Evolutionary conservation across 345 rosid genomes (phyloP).

Genomic region (Gossypium thurberi): DNA sequence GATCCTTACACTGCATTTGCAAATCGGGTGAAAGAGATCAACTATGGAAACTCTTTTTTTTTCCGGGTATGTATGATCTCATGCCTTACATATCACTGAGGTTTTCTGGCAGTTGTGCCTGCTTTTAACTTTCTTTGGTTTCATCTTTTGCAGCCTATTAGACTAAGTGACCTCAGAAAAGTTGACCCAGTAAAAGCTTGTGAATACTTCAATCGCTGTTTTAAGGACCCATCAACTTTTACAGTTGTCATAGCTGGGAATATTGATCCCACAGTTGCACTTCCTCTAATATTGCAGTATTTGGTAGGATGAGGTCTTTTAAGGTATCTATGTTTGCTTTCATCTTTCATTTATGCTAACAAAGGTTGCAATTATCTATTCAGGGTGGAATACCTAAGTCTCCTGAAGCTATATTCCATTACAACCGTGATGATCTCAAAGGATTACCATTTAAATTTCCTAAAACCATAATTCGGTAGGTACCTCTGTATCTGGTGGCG

Average conservation of each 20-base stretch:
- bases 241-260: conserved; percentile 91
- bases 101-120: not conserved
- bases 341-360: conserved; percentile 2
- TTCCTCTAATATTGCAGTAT: conserved; percentile 77
- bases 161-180: conserved; percentile 60
- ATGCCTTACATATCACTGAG: conserved; percentile 3
- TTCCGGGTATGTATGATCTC: conserved; percentile 51
- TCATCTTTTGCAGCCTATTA: conserved; percentile 62
- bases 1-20: conserved; percentile 88
- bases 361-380: conserved; percentile 11
- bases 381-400: conserved; percentile 88
- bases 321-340: conserved; percentile 2
- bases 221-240: conserved; percentile 87
- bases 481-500: conserved; percentile 14
- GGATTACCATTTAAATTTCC: conserved; percentile 88
- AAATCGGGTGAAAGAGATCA: conserved; percentile 83
- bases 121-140: conserved; percentile 5
- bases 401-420: conserved; percentile 52
- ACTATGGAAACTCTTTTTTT: conserved; percentile 82
- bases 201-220: conserved; percentile 77
- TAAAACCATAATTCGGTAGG: conserved; percentile 52
- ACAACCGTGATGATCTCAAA: conserved; percentile 71
- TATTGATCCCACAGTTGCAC: conserved; percentile 59
- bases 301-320: conserved; percentile 48
- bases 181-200: conserved; percentile 86